These are phyloP conservation scores for Akanthomyces uredinophilus DNA, from an alignment of 2,329 filamentous ascomycete genomes.

Conservation along the genomic window DNA sequence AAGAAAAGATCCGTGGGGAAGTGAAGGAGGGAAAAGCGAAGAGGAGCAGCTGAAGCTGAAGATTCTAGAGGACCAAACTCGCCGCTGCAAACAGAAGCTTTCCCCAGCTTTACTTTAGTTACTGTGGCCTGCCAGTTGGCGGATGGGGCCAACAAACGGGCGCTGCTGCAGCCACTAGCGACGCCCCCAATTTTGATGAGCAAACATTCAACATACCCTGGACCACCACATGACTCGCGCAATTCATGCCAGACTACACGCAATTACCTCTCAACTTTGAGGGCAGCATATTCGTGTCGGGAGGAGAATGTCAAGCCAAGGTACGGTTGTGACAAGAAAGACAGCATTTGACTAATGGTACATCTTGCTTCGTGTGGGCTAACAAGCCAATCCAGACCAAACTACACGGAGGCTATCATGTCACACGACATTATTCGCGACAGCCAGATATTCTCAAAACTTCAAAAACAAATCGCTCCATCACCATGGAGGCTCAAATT, in stretches of 20 bases:
- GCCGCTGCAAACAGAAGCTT: not conserved
- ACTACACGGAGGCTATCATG: too few species aligned
- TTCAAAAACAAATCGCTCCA: too few species aligned
- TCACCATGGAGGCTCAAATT: too few species aligned
- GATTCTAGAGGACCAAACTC: too few species aligned
- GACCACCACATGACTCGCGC: not conserved
- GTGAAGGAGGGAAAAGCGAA: conserved; percentile 4
- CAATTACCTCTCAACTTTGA: not conserved
- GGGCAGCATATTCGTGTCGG: too few species aligned
- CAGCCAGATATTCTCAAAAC: too few species aligned
- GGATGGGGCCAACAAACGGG: not conserved
- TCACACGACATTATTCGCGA: too few species aligned
- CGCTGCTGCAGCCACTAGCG: not conserved
- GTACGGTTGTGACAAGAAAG: too few species aligned
- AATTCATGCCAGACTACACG: not conserved
- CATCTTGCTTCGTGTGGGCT: too few species aligned
- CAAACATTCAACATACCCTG: not conserved
- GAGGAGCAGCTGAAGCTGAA: conserved; percentile 11
- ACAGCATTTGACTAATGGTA: too few species aligned
- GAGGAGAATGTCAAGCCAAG: too few species aligned
- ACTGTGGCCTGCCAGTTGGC: not conserved
- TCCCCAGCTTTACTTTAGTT: not conserved
- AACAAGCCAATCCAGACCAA: too few species aligned
- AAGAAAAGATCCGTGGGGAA: conserved; percentile 14
- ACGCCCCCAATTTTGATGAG: not conserved